Conservation (phyloP, 148 eudicot species). For the Rhododendron vialii region DNA sequence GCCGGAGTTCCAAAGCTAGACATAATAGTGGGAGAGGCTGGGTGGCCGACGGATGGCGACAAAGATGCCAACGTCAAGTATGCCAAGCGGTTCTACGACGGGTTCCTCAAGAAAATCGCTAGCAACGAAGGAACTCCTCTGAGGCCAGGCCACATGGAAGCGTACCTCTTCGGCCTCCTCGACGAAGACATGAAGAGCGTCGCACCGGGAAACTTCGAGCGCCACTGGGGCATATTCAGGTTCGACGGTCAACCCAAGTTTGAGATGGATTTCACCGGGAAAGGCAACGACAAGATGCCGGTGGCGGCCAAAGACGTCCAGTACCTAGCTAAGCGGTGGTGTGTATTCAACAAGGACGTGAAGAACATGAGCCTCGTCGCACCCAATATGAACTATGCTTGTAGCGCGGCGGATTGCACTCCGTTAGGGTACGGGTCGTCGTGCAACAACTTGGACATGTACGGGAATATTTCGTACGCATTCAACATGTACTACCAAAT, state of each 20-base stretch:
- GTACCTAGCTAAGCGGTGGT: conserved; percentile 56
- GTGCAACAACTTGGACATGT: conserved; percentile 54
- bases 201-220: conserved; percentile 79
- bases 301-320: conserved; percentile 68
- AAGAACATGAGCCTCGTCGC: conserved; percentile 42
- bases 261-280: conserved; percentile 37
- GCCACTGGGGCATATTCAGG: conserved; percentile 90
- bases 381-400: conserved; percentile 47
- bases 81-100: conserved; percentile 77
- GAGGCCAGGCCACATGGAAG: conserved; percentile 57
- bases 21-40: conserved; percentile 77
- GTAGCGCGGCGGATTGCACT: conserved; percentile 76
- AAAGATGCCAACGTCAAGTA: conserved; percentile 45
- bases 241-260: conserved; percentile 72
- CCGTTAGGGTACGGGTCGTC: conserved; percentile 66
- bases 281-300: conserved; percentile 24
- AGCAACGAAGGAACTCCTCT: conserved; percentile 68
- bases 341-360: conserved; percentile 69
- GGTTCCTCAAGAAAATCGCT: conserved; percentile 44
- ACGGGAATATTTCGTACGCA: conserved; percentile 66
- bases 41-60: conserved; percentile 93
- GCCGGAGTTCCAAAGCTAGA: conserved; percentile 53
- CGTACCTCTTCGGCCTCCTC: conserved; percentile 61
- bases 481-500: conserved; percentile 83
- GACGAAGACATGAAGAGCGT: conserved; percentile 87